Base-by-base conservation (phyloP, 148 eudicot species). In the Rhododendron kiyosumense region DNA sequence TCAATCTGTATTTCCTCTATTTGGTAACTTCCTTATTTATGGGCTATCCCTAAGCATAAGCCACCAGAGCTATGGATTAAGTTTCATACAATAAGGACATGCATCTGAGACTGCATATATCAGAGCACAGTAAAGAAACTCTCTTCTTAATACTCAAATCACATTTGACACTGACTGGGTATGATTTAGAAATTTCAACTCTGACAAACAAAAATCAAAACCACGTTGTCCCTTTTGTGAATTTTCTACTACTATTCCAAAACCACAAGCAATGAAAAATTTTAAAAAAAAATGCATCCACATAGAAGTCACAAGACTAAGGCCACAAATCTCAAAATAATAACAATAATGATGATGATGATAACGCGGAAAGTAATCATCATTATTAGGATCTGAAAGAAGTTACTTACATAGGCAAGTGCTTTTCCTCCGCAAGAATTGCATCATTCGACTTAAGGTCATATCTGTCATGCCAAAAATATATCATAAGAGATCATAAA, bases 391-490 rank as follows among this genome's bases (percentile, higher is more conserved):
- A 81, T 34, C 74, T 54, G 49, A 74, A n/a, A 77, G 67, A 81
- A 48, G n/a, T 34, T 49, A 90, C 98, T 89, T 87, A 96, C 98
- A 96, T 91, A 6, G 96, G 96, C 71, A 93, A 32, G 90, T 96
- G 98, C 84, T 96, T 96, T 65, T 96, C 97, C 90, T 96, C 98
- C 0, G 98, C 98, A 81, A 96, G 98, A 65, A 96, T 96, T 57
- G 98, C 98, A 90, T 94, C 84, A 90, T 96, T 96, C 87, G 86
- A 82, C 91, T 92, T 92, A 84, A 96, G 61, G 73, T 91, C 98
- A 83, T 90, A 96, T 80, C 98, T 96, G 88, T 82, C 24, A 74
- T 2, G 26, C 52, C 69, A 85, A 41, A 22, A 52, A 34, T 14
- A 51, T 8, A 10, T 3, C 22, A 46, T 74, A 34, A 51, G 81